These are phyloP conservation scores for Podospora comata DNA, from an alignment of 495 filamentous ascomycete genomes.

Conservation along the genomic window DNA sequence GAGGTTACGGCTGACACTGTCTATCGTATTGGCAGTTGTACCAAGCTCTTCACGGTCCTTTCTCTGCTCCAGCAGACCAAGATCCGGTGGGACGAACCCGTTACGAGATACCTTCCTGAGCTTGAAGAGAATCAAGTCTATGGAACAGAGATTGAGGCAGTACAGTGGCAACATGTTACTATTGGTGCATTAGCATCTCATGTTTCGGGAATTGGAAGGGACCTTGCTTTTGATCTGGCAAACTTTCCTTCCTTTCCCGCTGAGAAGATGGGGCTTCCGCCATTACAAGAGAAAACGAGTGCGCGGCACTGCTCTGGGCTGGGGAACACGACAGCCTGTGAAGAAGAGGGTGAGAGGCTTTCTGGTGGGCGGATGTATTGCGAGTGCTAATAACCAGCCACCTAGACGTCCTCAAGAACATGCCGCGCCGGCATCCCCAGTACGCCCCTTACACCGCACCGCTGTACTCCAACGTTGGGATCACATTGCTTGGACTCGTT, in stretches of 20 bases:
- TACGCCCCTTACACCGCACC: conserved; percentile 7
- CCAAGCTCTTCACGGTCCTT: conserved; percentile 5
- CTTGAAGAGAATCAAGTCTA: neutral
- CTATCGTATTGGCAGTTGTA: conserved; percentile 5
- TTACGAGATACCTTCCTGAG: conserved; percentile 6
- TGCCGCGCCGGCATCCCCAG: neutral
- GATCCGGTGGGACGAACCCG: conserved; percentile 3
- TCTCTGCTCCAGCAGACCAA: neutral
- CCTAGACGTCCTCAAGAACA: neutral
- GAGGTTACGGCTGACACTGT: conserved; percentile 1
- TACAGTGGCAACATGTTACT: neutral
- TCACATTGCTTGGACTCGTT: conserved; percentile 3
- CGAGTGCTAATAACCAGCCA: neutral
- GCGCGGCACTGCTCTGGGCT: neutral
- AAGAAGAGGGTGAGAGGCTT: neutral
- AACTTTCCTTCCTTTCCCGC: neutral
- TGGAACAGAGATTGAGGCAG: conserved; percentile 3
- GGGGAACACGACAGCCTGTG: neutral
- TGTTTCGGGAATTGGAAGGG: conserved; percentile 8
- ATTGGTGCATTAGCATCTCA: conserved; percentile 4
- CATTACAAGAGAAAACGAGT: neutral
- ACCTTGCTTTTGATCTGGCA: conserved; percentile 4
- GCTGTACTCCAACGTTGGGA: conserved; percentile 10
- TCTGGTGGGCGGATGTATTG: too few relatives aligned
- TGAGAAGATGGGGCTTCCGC: neutral